phyloP scores from a whole-genome alignment of 495 filamentous ascomycete genomes.

The Penicillium longicatenatum region DNA sequence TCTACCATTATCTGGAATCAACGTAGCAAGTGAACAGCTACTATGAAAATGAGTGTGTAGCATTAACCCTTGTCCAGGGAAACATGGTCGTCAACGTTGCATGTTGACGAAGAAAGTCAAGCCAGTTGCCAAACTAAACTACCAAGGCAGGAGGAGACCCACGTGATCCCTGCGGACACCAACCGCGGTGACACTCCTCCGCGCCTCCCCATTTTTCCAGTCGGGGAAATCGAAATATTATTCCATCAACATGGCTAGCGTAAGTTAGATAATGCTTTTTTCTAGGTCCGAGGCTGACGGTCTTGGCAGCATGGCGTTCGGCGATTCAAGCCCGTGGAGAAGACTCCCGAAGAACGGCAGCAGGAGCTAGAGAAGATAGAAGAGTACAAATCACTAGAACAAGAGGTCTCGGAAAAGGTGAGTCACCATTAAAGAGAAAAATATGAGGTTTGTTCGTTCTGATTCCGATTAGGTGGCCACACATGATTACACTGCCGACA shows the following conservation, averaged over 20 bases:
- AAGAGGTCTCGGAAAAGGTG: slow-evolving; percentile 63
- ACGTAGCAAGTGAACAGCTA: slow-evolving; percentile 5
- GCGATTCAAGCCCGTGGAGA: slow-evolving; percentile 59
- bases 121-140: background rate
- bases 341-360: slow-evolving; percentile 61
- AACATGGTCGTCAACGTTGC: background rate
- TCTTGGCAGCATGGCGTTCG: slow-evolving; percentile 72
- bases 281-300: slow-evolving; percentile 5
- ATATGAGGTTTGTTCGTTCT: background rate
- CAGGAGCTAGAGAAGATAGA: slow-evolving; percentile 77
- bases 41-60: slow-evolving; percentile 26
- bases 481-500: slow-evolving; percentile 62
- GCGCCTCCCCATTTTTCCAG: slow-evolving; percentile 6
- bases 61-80: background rate
- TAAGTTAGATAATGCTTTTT: slow-evolving; percentile 27
- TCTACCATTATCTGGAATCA: slow-evolving; percentile 23
- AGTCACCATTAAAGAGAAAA: background rate
- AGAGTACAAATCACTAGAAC: slow-evolving; percentile 73
- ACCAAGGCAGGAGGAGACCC: slow-evolving; percentile 1
- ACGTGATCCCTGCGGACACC: slow-evolving; percentile 11
- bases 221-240: background rate
- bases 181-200: slow-evolving; percentile 6
- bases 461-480: slow-evolving; percentile 47
- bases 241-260: slow-evolving; percentile 42
- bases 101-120: slow-evolving; percentile 1